Base-by-base conservation (phyloP, 2,329 filamentous ascomycete genomes). In the Xylariales sp. region DNA sequence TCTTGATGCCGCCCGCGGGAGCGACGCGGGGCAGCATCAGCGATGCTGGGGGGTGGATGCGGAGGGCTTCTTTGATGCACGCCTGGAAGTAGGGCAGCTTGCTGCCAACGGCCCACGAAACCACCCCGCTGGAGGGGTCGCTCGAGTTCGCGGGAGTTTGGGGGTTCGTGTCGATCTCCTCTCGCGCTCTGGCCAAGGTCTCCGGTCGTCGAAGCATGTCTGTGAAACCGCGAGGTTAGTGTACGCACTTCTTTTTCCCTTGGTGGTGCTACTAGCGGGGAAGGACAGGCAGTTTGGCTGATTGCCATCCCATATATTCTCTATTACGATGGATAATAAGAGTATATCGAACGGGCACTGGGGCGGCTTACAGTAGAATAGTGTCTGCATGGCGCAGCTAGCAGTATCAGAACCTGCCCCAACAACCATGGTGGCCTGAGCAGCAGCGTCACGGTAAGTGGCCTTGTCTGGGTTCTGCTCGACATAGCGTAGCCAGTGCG, bases 11-110 rank as follows among this genome's bases (percentile, higher is more conserved):
- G 4, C 42, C 51, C 13, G 40, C 14, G 4, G 49, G 43, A 2
- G 49, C 56, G 6, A 55, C 44, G 6, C 57, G 49, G 11, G 52
- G 51, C 29, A 60, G 40, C 6, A 52, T 48, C 40, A 56, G 49
- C 0, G 56, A 44, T 5, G 44, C 50, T 1, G 58, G 54, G 0
- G 42, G 41, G 32, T 53, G 51, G 20, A 40, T 27, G 12, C 38
- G 29, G 15, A 40, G 5, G 8, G 38, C 32, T 20, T 40, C 38
- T 11, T 37, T 30, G 19, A 40, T 36, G 21, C 38, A 40, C 11
- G 38, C 38, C 14, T 37, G 23, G 10, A 40, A 18, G 21, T 31
- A 36, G 14, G 36, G 27, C 12, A 38, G 19, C n/a, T 31, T 17
- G 6, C 14, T 13, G 5, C 27, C 36, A 31, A 31, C 27, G 10